These are phyloP conservation scores for Fusarium sp. DNA, from an alignment of 2,329 filamentous ascomycete genomes.

Conservation along the genomic window DNA sequence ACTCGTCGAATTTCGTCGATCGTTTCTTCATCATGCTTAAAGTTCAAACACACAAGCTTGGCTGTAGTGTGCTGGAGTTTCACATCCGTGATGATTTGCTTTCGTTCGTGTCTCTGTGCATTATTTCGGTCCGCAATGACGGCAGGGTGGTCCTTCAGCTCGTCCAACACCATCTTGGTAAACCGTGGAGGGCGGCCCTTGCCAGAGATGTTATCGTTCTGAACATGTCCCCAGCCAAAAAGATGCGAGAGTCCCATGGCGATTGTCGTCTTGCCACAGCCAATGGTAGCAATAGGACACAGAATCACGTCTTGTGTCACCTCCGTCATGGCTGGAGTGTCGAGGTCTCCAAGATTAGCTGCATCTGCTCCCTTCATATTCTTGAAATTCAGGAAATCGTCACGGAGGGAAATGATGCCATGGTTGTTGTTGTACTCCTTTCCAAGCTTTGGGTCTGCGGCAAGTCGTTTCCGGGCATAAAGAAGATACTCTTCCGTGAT, in stretches of 20 bases:
- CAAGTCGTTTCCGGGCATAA: conserved; percentile 81
- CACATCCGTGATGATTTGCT: conserved; percentile 87
- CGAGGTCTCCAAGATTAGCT: conserved; percentile 75
- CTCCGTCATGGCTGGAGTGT: conserved; percentile 59
- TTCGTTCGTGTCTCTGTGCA: conserved; percentile 85
- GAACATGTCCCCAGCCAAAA: conserved; percentile 91
- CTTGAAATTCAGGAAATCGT: conserved; percentile 86
- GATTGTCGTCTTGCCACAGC: conserved; percentile 96
- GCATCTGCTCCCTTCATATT: conserved; percentile 91
- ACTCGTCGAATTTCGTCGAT: conserved; percentile 78
- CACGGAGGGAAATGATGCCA: conserved; percentile 89
- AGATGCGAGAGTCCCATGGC: conserved; percentile 83
- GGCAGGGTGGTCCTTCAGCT: conserved; percentile 72
- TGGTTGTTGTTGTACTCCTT: conserved; percentile 87
- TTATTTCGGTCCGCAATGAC: conserved; percentile 97
- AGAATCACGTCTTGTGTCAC: conserved; percentile 78
- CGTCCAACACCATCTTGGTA: conserved; percentile 73
- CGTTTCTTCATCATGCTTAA: conserved; percentile 82
- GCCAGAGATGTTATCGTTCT: conserved; percentile 94
- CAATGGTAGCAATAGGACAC: conserved; percentile 92
- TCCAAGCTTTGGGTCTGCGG: conserved; percentile 72
- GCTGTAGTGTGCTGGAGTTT: conserved; percentile 69
- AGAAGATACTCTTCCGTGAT: conserved; percentile 92
- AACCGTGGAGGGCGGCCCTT: conserved; percentile 83
- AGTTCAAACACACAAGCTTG: conserved; percentile 87